A percentile compares a stretch with the other conserved stretches of the same genome.
Evolutionary conservation across 768 basidiomycete species (phyloP).

Genomic region (Amanita subjunquillea): DNA sequence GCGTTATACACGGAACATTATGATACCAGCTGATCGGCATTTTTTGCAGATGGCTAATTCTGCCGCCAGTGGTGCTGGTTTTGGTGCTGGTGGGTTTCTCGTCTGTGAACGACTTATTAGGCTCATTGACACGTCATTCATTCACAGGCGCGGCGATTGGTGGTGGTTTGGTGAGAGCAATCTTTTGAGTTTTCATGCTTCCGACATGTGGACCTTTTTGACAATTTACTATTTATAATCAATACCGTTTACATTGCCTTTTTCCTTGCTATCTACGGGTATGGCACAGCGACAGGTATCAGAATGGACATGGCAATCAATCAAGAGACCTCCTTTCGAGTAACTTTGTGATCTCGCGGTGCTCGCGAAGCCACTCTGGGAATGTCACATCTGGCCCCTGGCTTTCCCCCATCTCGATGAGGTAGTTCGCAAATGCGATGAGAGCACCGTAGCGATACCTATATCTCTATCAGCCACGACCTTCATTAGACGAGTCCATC

Average conservation of each 20-base stretch:
- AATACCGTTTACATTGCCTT: background rate
- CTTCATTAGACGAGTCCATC: conserved; percentile 9
- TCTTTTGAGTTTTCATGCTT: conserved; percentile 15
- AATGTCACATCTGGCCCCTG: conserved; percentile 41
- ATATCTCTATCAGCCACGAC: conserved; percentile 5
- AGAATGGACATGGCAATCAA: conserved; percentile 14
- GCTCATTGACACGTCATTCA: background rate
- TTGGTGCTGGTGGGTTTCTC: conserved; percentile 52
- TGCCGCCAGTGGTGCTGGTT: conserved; percentile 64
- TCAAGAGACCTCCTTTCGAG: conserved; percentile 63
- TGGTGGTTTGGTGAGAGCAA: conserved; percentile 22
- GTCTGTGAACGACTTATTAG: background rate
- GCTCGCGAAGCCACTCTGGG: conserved; percentile 74
- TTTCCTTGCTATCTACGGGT: background rate
- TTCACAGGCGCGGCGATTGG: conserved; percentile 22
- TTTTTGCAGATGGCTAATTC: conserved; percentile 40
- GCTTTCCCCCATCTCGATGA: conserved; percentile 56
- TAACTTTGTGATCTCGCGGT: conserved; percentile 74
- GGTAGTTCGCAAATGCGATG: conserved; percentile 91
- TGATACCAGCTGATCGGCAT: background rate
- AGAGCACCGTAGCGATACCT: conserved; percentile 86
- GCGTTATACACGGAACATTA: conserved; percentile 6
- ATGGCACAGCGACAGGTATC: background rate
- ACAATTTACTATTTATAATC: background rate
- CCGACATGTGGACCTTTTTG: background rate